Conservation (phyloP, 106 monocot genomes). For the Dactylorhiza incarnata region DNA sequence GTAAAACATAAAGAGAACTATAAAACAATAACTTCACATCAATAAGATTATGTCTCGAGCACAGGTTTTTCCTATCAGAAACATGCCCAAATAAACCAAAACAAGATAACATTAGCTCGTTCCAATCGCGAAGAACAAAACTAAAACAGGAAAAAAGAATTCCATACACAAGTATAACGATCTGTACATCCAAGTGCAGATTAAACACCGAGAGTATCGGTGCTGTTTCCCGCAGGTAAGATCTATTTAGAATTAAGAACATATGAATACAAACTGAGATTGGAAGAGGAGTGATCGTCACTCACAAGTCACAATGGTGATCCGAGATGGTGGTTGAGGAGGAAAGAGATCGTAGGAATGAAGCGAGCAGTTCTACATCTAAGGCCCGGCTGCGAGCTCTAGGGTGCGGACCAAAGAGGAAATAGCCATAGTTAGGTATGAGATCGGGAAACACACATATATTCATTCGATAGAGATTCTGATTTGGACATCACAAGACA, state of each 20-base stretch:
- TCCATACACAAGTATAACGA: not conserved
- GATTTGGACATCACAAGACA: too few species aligned
- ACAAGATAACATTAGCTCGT: not conserved
- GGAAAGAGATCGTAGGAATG: not conserved
- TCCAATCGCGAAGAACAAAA: not conserved
- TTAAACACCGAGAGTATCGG: not conserved
- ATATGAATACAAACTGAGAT: not conserved
- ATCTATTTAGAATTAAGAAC: not conserved
- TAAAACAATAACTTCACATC: not conserved
- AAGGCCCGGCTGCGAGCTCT: not conserved
- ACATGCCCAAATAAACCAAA: not conserved
- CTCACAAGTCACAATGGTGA: not conserved
- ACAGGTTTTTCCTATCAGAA: not conserved
- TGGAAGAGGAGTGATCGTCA: not conserved
- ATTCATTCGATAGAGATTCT: too few species aligned
- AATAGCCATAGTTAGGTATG: not conserved
- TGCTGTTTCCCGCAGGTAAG: not conserved
- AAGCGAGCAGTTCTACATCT: not conserved
- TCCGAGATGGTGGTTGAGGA: not conserved
- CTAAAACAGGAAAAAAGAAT: not conserved
- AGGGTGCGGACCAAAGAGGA: not conserved
- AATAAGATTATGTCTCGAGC: not conserved
- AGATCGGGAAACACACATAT: too few species aligned
- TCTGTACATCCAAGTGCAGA: not conserved
- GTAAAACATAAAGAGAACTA: not conserved